These are phyloP conservation scores for Geotrichum macrosporum DNA, from an alignment of 1,139 yeast species.

Conservation along the genomic window DNA sequence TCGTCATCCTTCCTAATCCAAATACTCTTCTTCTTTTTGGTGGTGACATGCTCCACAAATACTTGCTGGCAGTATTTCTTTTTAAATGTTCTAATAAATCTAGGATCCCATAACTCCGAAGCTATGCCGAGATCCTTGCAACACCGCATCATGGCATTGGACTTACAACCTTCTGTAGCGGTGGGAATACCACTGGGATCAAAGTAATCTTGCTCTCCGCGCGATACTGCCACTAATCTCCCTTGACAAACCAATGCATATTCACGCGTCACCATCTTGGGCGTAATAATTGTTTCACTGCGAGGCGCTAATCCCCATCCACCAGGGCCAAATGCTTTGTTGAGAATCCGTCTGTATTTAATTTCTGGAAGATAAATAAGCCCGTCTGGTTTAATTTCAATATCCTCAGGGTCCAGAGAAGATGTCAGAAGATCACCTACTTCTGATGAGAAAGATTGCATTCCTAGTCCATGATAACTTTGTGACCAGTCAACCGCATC, in stretches of 20 bases:
- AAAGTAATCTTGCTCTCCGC: conserved; percentile 95
- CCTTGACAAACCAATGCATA: conserved; percentile 87
- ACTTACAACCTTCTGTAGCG: conserved; percentile 95
- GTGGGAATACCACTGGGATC: conserved; percentile 85
- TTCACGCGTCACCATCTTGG: conserved; percentile 69
- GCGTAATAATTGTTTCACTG: conserved; percentile 72
- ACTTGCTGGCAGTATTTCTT: conserved; percentile 71
- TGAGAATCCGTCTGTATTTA: conserved; percentile 82
- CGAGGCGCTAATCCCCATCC: conserved; percentile 98
- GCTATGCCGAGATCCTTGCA: conserved; percentile 97
- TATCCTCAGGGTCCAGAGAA: conserved; percentile 60
- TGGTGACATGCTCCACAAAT: conserved; percentile 78
- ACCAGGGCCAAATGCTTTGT: conserved; percentile 94
- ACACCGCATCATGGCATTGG: conserved; percentile 95
- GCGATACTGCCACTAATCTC: conserved; percentile 80
- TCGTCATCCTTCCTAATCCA: conserved; percentile 82
- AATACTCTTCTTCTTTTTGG: conserved; percentile 74
- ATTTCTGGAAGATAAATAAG: conserved; percentile 87
- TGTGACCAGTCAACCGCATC: conserved; percentile 30
- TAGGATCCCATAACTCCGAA: conserved; percentile 95
- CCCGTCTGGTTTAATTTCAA: conserved; percentile 96
- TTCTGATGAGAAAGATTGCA: conserved; percentile 62
- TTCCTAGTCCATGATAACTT: conserved; percentile 60
- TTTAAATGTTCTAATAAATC: conserved; percentile 77
- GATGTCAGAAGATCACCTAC: conserved; percentile 57